A percentile compares a stretch with the other conserved stretches of the same genome.
Conservation (phyloP, 352 stramenopile genomes). For the Phytophthora hybrid region DNA sequence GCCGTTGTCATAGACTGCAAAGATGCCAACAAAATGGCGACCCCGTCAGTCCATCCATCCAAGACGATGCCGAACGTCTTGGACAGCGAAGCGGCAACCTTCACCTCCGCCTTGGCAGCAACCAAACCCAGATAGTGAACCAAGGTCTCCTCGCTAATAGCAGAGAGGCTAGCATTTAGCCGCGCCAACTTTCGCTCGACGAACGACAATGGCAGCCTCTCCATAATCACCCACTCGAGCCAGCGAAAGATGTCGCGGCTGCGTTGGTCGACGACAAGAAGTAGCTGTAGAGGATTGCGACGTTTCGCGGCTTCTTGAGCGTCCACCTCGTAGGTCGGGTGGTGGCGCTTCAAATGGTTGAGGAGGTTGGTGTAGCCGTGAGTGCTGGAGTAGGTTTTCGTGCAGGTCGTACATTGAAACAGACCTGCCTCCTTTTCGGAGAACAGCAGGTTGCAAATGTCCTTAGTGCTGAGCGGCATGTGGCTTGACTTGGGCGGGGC, state of each 20-base stretch:
- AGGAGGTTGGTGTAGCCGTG: conserved; percentile 11
- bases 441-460: too few species aligned
- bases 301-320: not conserved
- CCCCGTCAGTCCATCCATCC: not conserved
- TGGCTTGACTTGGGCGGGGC: too few species aligned
- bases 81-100: not conserved
- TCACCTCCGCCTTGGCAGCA: not conserved
- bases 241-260: conserved; percentile 4
- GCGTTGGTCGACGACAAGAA: not conserved
- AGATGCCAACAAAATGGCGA: not conserved
- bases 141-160: not conserved
- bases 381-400: not conserved
- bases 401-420: too few species aligned
- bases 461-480: too few species aligned
- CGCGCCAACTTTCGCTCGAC: not conserved
- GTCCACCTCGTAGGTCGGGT: conserved; percentile 10
- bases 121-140: not conserved
- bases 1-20: not conserved
- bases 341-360: conserved; percentile 12
- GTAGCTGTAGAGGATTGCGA: not conserved
- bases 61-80: not conserved
- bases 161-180: not conserved
- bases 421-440: too few species aligned
- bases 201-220: not conserved
- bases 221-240: conserved; percentile 8